phyloP scores from a whole-genome alignment of 1,284 basidiomycete genomes.

The Lentinula novae-zelandiae region DNA sequence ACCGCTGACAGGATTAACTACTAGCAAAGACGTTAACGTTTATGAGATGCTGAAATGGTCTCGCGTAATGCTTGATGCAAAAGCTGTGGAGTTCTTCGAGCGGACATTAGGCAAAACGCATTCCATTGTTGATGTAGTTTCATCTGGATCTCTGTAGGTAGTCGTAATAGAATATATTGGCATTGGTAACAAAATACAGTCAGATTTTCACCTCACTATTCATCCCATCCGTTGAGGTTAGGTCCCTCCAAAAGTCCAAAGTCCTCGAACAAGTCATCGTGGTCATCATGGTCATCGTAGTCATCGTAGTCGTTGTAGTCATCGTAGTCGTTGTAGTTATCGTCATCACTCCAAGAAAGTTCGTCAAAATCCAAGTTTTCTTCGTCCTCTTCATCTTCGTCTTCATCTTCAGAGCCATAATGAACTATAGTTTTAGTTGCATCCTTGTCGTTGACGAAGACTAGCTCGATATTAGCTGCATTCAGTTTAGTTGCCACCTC shows the following conservation, averaged over 20 bases:
- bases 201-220: not conserved
- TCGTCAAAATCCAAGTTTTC: too few relatives aligned
- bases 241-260: too few relatives aligned
- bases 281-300: not conserved
- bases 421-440: not conserved
- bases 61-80: slow-evolving; percentile 64
- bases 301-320: not conserved
- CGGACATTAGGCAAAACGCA: slow-evolving; percentile 44
- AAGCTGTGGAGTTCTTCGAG: slow-evolving; percentile 71
- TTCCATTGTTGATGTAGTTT: not conserved
- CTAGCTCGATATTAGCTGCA: not conserved
- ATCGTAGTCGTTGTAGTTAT: not conserved
- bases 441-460: not conserved
- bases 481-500: not conserved
- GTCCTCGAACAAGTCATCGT: not conserved
- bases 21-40: slow-evolving; percentile 65
- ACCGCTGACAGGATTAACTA: slow-evolving; percentile 55
- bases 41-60: slow-evolving; percentile 80
- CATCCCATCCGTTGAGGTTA: not conserved
- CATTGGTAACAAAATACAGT: not conserved
- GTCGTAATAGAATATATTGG: not conserved
- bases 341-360: not conserved
- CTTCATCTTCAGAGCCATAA: not conserved
- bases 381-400: too few relatives aligned
- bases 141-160: not conserved